A percentile compares a stretch with the other conserved stretches of the same genome.
These are phyloP conservation scores for Carex cristatella DNA, from an alignment of 176 grass and related monocot species.

Conservation along the genomic window DNA sequence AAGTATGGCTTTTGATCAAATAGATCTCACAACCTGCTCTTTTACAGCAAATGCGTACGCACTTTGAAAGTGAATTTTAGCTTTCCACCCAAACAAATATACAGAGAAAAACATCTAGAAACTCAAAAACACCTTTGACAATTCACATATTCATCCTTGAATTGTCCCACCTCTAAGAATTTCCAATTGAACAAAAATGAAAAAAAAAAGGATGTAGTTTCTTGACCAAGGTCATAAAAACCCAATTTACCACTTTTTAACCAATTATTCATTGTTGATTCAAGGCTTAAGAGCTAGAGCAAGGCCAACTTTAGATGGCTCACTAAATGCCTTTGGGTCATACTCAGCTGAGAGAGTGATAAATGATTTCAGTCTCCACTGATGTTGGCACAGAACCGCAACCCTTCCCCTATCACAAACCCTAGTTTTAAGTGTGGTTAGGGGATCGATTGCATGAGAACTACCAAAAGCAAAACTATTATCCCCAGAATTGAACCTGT, in stretches of 20 bases:
- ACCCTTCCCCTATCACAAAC: constrained; percentile 57
- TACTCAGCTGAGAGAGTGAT: constrained; percentile 70
- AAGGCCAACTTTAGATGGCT: constrained; percentile 57
- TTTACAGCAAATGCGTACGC: neutral
- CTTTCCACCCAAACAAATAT: neutral
- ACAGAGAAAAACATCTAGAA: neutral
- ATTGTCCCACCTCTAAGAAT: neutral
- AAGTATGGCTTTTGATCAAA: neutral
- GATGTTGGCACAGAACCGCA: constrained; percentile 62
- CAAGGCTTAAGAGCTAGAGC: constrained; percentile 64
- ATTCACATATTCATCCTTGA: neutral
- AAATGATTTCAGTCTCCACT: constrained; percentile 78
- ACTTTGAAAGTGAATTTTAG: neutral
- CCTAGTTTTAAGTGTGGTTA: constrained; percentile 58
- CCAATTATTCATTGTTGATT: constrained; percentile 1
- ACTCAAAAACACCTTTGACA: neutral
- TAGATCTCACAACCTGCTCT: neutral
- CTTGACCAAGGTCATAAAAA: neutral
- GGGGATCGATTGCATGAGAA: constrained; percentile 44
- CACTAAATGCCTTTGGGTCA: constrained; percentile 54
- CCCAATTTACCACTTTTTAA: neutral
- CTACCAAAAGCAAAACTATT: constrained; percentile 73
- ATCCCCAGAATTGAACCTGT: constrained; percentile 69
- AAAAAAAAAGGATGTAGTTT: neutral
- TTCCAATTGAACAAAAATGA: neutral